Percentiles rank a stretch among this genome's conserved stretches.
Evolutionary conservation across 2,329 filamentous ascomycete genomes (phyloP).

Genomic region (Cercospora brassicicola): DNA sequence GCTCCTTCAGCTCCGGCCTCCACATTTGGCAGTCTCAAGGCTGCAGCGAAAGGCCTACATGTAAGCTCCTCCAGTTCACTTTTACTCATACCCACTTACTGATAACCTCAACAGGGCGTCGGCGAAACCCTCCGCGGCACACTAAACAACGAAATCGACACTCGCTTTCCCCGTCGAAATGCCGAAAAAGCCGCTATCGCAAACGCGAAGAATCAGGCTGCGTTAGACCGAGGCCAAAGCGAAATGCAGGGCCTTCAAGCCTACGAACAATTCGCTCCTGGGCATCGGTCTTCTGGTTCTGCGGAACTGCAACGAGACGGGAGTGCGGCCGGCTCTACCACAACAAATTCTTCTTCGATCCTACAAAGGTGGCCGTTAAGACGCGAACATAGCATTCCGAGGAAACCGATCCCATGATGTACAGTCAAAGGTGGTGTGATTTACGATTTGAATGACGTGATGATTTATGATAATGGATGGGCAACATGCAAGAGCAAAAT

Average conservation of each 20-base stretch:
- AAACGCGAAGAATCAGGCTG: slow-evolving; percentile 34
- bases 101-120: slow-evolving; percentile 31
- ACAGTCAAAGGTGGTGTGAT: not conserved
- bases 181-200: slow-evolving; percentile 32
- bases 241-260: slow-evolving; percentile 31
- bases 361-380: not conserved
- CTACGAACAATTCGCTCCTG: slow-evolving; percentile 8
- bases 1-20: slow-evolving; percentile 3
- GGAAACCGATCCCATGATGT: slow-evolving; percentile 11
- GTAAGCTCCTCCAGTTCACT: slow-evolving; percentile 24
- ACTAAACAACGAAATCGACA: slow-evolving; percentile 38
- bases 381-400: slow-evolving; percentile 11
- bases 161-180: slow-evolving; percentile 31
- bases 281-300: not conserved
- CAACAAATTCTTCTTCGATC: not conserved
- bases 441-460: not conserved
- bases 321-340: not conserved
- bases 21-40: slow-evolving; percentile 32
- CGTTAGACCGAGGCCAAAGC: slow-evolving; percentile 29
- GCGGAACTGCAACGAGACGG: not conserved
- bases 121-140: slow-evolving; percentile 39
- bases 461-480: not conserved
- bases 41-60: slow-evolving; percentile 36
- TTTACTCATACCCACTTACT: not conserved
- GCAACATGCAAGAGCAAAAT: not conserved